Evolutionary conservation across 1,139 yeast genomes (phyloP).

Genomic region (Hansenula sp.): DNA sequence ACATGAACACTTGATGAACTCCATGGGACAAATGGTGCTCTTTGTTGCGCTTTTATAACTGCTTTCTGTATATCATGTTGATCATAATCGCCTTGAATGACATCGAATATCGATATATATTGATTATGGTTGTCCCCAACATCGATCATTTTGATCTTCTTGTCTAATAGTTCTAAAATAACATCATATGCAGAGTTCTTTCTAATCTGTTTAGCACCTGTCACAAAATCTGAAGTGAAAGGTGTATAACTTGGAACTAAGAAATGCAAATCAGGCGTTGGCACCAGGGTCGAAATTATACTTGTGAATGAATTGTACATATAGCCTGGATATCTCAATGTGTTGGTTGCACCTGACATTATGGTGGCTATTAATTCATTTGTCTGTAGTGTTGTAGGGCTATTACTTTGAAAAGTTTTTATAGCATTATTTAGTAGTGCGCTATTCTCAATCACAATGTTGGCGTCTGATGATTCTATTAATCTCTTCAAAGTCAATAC

Average conservation of each 20-base stretch:
- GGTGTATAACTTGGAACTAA: conserved; percentile 87
- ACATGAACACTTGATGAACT: conserved; percentile 77
- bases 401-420: conserved; percentile 25
- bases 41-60: conserved; percentile 67
- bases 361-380: conserved; percentile 85
- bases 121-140: conserved; percentile 40
- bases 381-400: conserved; percentile 54
- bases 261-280: conserved; percentile 88
- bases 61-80: conserved; percentile 81
- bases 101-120: conserved; percentile 71
- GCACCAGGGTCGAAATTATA: conserved; percentile 76
- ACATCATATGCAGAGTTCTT: conserved; percentile 83
- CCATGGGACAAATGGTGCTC: conserved; percentile 85
- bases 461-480: conserved; percentile 81
- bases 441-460: conserved; percentile 85
- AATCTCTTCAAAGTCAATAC: conserved; percentile 76
- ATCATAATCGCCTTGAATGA: conserved; percentile 71
- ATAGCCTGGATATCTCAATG: conserved; percentile 88
- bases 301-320: conserved; percentile 86
- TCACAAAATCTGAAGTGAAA: conserved; percentile 61
- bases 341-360: conserved; percentile 80
- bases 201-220: conserved; percentile 56
- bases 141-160: conserved; percentile 72
- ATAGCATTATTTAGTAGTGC: conserved; percentile 51
- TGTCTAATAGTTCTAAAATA: conserved; percentile 75